Base-by-base conservation (phyloP, 1,284 basidiomycete genomes). In the Cutaneotrichosporon dermatis region DNA sequence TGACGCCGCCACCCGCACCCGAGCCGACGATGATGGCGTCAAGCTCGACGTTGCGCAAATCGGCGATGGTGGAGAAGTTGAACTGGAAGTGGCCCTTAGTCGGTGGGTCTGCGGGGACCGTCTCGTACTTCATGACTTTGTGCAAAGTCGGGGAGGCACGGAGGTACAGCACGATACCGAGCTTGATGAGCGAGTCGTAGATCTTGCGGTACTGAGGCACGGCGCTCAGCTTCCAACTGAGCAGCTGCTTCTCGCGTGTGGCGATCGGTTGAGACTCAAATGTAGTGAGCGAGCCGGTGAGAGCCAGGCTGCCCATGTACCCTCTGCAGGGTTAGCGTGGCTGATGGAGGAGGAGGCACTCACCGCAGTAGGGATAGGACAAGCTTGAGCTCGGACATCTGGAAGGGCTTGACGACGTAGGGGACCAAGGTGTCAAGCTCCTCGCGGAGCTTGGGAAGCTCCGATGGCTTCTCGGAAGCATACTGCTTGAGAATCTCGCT, bases 1-100 rank as follows among this genome's bases (percentile, higher is more conserved):
- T 78, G 39, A 77, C 78, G 6, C 70, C 68, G 13, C 79, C 80
- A 7, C 80, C 80, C 0, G 78, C 74, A 6, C 80, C 80, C 0
- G 79, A 80, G 2, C 80, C 80, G 54, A 81, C 68, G 58, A 82
- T 63, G 46, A 64, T 56, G 16, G 62, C 62, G 42, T 64, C 59
- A 16, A 48, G 40, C 15, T 41, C 15, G 2, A 49, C 16, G 2
- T 42, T 16, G 34, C 54, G 44, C 25, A 54, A 44, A 1, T 61
- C 45, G 13, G 10, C 36, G 11, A 50, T 15, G 15, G 16, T 39
- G 9, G 42, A 4, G 34, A 61, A 61, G 42, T 45, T 7, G 42
- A 55, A 59, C 34, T 57, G 16, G 41, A 16, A 55, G 51, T 51
- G 50, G 13, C 33, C 44, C 35, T 51, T 42, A 41, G 39, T 35